phyloP scores from a whole-genome alignment of 2,329 filamentous ascomycete species.

The Cytospora piceicola region DNA sequence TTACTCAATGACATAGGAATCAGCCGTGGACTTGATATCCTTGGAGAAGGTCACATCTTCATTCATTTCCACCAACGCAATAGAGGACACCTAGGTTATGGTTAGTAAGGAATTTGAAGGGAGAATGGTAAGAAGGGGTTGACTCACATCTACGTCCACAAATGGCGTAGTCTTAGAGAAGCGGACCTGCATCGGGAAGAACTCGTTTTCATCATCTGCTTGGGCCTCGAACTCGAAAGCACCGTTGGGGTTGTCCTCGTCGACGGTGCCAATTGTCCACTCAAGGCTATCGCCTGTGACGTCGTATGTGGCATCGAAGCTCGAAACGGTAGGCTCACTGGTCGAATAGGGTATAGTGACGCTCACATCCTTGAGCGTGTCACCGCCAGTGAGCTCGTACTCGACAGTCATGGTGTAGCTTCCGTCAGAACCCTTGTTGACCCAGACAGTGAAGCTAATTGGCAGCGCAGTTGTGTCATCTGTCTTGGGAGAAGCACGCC shows the following conservation, averaged over 20 bases:
- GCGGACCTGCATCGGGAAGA: constrained; percentile 94
- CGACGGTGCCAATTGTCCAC: constrained; percentile 88
- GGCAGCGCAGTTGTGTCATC: constrained; percentile 83
- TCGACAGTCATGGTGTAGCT: constrained; percentile 92
- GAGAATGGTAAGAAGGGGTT: not conserved
- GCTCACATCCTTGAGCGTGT: constrained; percentile 79
- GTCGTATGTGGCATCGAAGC: constrained; percentile 93
- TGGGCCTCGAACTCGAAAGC: constrained; percentile 95
- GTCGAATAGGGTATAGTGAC: constrained; percentile 86
- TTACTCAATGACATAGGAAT: constrained; percentile 78
- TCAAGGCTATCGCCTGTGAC: constrained; percentile 91
- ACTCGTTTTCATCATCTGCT: constrained; percentile 86
- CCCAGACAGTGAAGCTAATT: constrained; percentile 97
- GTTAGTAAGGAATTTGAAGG: constrained; percentile 16
- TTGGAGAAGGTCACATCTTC: constrained; percentile 83
- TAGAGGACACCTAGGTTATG: constrained; percentile 60
- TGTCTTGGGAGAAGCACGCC: constrained; percentile 81
- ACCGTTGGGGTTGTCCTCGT: constrained; percentile 79
- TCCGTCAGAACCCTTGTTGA: constrained; percentile 80
- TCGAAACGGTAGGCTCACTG: constrained; percentile 85
- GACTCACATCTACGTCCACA: constrained; percentile 89
- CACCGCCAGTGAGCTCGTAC: constrained; percentile 86
- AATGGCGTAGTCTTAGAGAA: constrained; percentile 88
- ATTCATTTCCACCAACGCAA: constrained; percentile 73
- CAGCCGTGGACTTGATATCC: constrained; percentile 76